phyloP scores from a whole-genome alignment of 108 stramenopile species.

The Bacterosira constricta region DNA sequence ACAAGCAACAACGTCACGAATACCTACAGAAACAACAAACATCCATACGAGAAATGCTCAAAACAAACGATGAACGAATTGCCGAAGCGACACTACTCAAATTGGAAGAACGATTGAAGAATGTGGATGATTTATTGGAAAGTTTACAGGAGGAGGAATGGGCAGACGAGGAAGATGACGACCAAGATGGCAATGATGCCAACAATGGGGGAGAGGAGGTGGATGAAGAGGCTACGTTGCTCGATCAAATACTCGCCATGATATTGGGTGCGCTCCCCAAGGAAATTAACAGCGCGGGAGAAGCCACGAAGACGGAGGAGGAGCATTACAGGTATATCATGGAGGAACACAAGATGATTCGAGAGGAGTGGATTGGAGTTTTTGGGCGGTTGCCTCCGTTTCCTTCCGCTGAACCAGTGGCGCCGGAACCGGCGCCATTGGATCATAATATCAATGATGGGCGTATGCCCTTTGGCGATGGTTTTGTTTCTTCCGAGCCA shows the following conservation, averaged over 20 bases:
- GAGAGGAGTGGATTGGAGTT: slow-evolving; percentile 39
- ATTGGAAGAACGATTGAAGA: slow-evolving; percentile 44
- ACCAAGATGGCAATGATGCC: not conserved
- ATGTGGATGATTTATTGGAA: slow-evolving; percentile 55
- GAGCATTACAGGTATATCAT: slow-evolving; percentile 43
- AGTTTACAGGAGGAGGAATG: slow-evolving; percentile 61
- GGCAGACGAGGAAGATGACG: slow-evolving; percentile 56
- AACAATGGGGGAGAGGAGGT: not conserved
- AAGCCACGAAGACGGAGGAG: slow-evolving; percentile 4
- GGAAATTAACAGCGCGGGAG: slow-evolving; percentile 7
- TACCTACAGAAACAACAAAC: slow-evolving; percentile 13
- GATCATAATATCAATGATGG: not conserved
- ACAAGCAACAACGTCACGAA: not conserved
- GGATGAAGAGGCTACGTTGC: slow-evolving; percentile 25
- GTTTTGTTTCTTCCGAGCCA: not conserved
- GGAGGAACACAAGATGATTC: slow-evolving; percentile 42
- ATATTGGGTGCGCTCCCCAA: slow-evolving; percentile 47
- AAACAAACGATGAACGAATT: slow-evolving; percentile 38
- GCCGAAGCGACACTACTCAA: slow-evolving; percentile 47
- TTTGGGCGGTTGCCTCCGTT: slow-evolving; percentile 52
- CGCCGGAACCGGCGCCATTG: not conserved
- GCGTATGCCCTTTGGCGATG: not conserved
- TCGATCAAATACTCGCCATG: slow-evolving; percentile 65
- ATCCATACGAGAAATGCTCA: slow-evolving; percentile 33
- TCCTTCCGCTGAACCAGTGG: slow-evolving; percentile 1